Evolutionary conservation across 805 yeast genomes (phyloP).

Genomic region (Teunomyces barrocoloradensis): DNA sequence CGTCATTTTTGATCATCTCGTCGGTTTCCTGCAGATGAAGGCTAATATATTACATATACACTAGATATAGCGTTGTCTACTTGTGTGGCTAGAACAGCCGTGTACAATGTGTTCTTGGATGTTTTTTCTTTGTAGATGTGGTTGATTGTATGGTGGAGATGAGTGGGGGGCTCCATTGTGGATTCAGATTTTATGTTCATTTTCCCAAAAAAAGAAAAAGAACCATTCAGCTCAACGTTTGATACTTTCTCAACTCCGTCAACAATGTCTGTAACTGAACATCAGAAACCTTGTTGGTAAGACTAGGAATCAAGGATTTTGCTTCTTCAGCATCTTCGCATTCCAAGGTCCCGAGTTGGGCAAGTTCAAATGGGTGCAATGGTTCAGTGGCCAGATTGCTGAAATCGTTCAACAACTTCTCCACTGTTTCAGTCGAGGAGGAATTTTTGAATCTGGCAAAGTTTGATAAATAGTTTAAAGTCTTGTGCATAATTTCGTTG

Average conservation of each 20-base stretch:
- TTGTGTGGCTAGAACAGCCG: not conserved
- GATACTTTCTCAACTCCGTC: conserved; percentile 74
- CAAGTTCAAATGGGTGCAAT: conserved; percentile 92
- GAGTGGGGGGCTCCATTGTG: not conserved
- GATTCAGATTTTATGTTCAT: too few relatives aligned
- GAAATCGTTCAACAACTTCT: conserved; percentile 76
- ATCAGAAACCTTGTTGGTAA: conserved; percentile 76
- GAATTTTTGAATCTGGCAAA: conserved; percentile 91
- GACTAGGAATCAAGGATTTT: conserved; percentile 86
- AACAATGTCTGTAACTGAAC: conserved; percentile 83
- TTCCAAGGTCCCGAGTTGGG: conserved; percentile 85
- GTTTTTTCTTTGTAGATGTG: not conserved
- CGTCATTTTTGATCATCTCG: conserved; percentile 1
- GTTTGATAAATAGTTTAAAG: conserved; percentile 78
- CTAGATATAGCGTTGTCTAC: conserved; percentile 2
- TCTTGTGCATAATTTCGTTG: conserved; percentile 85
- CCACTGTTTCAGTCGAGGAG: conserved; percentile 91
- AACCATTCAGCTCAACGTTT: conserved; percentile 33
- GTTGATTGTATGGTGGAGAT: not conserved
- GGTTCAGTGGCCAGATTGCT: conserved; percentile 44
- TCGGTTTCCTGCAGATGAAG: conserved; percentile 1
- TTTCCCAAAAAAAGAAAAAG: not conserved
- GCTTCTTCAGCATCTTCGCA: conserved; percentile 98
- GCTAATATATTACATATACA: not conserved
- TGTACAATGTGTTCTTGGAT: not conserved